Percentiles rank a stretch among this genome's conserved stretches.
Conservation (phyloP, 352 stramenopile species). For the Pythium apleroticum region DNA sequence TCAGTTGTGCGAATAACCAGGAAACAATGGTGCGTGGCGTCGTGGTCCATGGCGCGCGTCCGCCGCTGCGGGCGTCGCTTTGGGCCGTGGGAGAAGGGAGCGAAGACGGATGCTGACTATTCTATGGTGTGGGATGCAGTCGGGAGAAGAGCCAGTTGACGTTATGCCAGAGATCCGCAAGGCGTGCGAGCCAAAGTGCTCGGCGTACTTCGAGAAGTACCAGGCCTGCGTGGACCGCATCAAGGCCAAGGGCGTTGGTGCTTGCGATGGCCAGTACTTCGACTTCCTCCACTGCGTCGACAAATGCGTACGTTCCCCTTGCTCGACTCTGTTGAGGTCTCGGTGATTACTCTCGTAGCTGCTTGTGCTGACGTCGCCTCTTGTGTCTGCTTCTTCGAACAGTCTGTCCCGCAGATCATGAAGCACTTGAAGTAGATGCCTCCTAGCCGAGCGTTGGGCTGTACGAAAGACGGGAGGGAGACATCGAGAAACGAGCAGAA, state of each 20-base stretch:
- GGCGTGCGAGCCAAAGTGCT: constrained; percentile 91
- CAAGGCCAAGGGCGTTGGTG: constrained; percentile 88
- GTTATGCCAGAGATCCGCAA: constrained; percentile 92
- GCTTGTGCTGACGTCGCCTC: constrained; percentile 11
- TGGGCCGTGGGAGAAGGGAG: not conserved
- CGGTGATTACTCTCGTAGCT: too few species aligned
- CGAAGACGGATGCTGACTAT: not conserved
- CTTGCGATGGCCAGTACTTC: constrained; percentile 96
- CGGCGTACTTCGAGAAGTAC: constrained; percentile 86
- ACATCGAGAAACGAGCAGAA: constrained; percentile 9
- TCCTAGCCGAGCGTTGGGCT: constrained; percentile 9
- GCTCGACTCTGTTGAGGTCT: not conserved
- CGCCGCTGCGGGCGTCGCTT: not conserved
- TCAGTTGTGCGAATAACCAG: constrained; percentile 28
- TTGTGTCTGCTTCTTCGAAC: constrained; percentile 15
- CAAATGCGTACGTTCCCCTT: constrained; percentile 84
- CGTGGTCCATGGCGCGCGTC: not conserved
- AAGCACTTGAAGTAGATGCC: constrained; percentile 91
- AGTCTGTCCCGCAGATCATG: constrained; percentile 94
- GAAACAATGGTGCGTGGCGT: constrained; percentile 27
- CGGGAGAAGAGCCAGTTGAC: constrained; percentile 91
- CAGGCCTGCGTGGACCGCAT: constrained; percentile 91
- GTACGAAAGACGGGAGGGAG: constrained; percentile 16
- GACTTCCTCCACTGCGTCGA: constrained; percentile 95
- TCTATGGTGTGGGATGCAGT: constrained; percentile 31